A percentile compares a stretch with the other conserved stretches of the same genome.
Conservation (phyloP, 768 basidiomycete genomes). For the Lactarius vividus region DNA sequence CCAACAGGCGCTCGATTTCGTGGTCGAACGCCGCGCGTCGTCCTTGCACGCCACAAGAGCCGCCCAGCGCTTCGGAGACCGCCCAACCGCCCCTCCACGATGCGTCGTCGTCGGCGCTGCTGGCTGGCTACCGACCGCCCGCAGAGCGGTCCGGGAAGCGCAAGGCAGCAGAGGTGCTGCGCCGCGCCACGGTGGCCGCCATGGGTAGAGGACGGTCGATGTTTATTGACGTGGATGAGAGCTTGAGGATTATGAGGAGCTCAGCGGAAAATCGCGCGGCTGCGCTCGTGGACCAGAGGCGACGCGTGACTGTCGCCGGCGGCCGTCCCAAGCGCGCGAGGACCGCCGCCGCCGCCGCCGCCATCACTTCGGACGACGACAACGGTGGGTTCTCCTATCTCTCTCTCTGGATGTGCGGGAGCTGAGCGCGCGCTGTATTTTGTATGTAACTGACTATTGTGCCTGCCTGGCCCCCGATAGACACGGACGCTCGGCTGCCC, state of each 20-base stretch:
- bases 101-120: not conserved
- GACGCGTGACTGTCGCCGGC: constrained; percentile 4
- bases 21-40: not conserved
- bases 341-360: not conserved
- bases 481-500: not conserved
- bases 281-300: not conserved
- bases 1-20: not conserved
- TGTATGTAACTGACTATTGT: not conserved
- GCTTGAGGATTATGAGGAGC: constrained; percentile 3
- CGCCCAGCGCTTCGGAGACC: not conserved
- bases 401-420: not conserved
- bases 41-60: too few species aligned
- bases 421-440: not conserved
- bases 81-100: not conserved
- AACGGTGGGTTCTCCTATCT: not conserved
- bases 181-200: not conserved
- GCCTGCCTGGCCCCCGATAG: not conserved
- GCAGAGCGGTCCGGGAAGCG: not conserved
- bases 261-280: not conserved
- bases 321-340: not conserved
- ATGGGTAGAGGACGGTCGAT: not conserved
- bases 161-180: not conserved
- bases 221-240: not conserved
- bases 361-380: not conserved
- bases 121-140: not conserved